These are phyloP conservation scores for Didymellaceae sp. DNA, from an alignment of 2,329 filamentous ascomycete species.

Conservation along the genomic window DNA sequence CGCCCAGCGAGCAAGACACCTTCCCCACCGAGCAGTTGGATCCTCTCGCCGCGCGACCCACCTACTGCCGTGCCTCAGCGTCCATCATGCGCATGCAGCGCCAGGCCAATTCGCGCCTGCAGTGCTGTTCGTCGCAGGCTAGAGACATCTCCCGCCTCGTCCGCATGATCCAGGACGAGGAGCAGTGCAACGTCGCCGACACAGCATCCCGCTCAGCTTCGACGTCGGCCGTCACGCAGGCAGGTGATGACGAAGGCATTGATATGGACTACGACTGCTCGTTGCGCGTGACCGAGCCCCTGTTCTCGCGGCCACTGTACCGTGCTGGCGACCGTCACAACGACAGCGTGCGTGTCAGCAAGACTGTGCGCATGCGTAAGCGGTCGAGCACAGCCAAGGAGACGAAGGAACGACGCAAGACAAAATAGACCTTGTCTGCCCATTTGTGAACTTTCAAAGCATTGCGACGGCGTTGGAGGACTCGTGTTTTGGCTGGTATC, in stretches of 20 bases:
- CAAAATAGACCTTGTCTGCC: conserved; percentile 19
- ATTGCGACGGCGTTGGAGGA: conserved; percentile 45
- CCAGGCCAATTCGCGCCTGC: conserved; percentile 50
- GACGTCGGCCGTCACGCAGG: conserved; percentile 2
- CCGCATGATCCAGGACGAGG: conserved; percentile 50
- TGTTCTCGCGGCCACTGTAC: conserved; percentile 31
- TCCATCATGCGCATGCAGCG: conserved; percentile 49
- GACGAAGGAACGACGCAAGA: conserved; percentile 27
- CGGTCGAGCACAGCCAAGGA: conserved; percentile 22
- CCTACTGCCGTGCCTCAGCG: conserved; percentile 44
- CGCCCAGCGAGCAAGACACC: conserved; percentile 32
- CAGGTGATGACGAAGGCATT: conserved; percentile 43
- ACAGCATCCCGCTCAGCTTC: conserved; percentile 12
- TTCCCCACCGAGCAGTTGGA: conserved; percentile 21
- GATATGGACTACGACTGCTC: conserved; percentile 39
- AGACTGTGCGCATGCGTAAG: conserved; percentile 44
- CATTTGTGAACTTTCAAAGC: conserved; percentile 19
- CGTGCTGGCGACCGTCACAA: conserved; percentile 35
- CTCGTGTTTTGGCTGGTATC: neutral
- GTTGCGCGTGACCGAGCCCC: conserved; percentile 19
- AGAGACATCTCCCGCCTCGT: conserved; percentile 53
- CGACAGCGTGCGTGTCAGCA: conserved; percentile 36
- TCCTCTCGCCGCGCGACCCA: conserved; percentile 22
- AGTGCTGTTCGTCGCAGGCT: conserved; percentile 50
- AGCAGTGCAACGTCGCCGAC: conserved; percentile 50